Percentiles rank a stretch among this genome's conserved stretches.
Conservation (phyloP, 2,329 filamentous ascomycete genomes). For the Aspergillus pseudoterreus region DNA sequence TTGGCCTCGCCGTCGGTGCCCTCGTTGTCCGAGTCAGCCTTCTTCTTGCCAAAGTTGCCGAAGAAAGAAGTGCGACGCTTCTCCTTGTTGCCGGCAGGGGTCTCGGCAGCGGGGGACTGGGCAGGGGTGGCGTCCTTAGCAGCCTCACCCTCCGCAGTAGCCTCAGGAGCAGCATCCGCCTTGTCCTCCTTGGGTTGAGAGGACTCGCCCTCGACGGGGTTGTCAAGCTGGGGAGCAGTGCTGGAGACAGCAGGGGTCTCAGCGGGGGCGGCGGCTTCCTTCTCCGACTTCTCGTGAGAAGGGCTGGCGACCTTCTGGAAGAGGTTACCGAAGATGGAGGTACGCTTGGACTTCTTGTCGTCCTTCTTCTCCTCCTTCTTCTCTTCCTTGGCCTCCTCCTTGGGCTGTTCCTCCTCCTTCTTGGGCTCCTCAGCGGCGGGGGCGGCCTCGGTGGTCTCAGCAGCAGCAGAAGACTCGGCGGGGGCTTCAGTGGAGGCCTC, state of each 20-base stretch:
- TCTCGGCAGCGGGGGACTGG: slow-evolving; percentile 28
- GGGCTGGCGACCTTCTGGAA: slow-evolving; percentile 63
- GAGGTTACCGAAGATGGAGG: slow-evolving; percentile 76
- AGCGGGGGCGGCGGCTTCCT: slow-evolving; percentile 47
- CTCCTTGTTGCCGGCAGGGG: slow-evolving; percentile 38
- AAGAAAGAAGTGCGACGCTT: slow-evolving; percentile 54
- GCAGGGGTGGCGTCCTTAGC: slow-evolving; percentile 29
- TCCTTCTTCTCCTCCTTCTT: slow-evolving; percentile 33
- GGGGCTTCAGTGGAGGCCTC: slow-evolving; percentile 14
- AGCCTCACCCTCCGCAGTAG: slow-evolving; percentile 38
- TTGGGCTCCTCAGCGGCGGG: slow-evolving; percentile 12
- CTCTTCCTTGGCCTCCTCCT: slow-evolving; percentile 42
- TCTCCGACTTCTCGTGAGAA: slow-evolving; percentile 44
- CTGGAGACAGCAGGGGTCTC: slow-evolving; percentile 45
- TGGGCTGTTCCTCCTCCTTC: slow-evolving; percentile 7
- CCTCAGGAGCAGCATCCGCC: slow-evolving; percentile 45
- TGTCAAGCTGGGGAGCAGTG: slow-evolving; percentile 48
- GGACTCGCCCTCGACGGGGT: slow-evolving; percentile 37
- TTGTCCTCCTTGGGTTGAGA: slow-evolving; percentile 40
- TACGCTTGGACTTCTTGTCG: slow-evolving; percentile 66
- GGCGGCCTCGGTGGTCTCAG: slow-evolving; percentile 12
- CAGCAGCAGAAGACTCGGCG: slow-evolving; percentile 23
- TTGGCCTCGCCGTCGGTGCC: slow-evolving; percentile 45
- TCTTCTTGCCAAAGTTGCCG: slow-evolving; percentile 51
- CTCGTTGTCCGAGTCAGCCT: slow-evolving; percentile 47